Evolutionary conservation across 1,284 basidiomycete genomes (phyloP).

Genomic region (Baeospora myosura): DNA sequence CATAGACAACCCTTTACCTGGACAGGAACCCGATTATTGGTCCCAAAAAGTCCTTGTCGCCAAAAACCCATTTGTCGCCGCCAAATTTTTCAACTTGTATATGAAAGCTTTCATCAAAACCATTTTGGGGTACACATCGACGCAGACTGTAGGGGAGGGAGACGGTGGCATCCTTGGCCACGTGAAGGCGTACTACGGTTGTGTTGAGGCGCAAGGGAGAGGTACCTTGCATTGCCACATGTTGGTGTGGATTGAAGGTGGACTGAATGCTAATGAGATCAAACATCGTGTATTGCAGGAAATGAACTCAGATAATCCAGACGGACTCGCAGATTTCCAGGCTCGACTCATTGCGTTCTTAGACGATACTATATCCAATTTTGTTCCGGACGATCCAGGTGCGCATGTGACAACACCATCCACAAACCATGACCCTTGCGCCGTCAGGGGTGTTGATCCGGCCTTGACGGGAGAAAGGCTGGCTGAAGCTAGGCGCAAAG

Average conservation of each 20-base stretch:
- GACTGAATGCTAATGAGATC: conserved; percentile 6
- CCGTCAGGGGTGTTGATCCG: conserved; percentile 2
- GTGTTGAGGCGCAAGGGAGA: conserved; percentile 10
- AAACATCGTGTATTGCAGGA: neutral
- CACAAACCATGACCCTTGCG: neutral
- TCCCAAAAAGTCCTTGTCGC: conserved; percentile 24
- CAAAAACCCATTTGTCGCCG: conserved; percentile 27
- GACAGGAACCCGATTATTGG: conserved; percentile 18
- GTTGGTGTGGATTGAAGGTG: conserved; percentile 11
- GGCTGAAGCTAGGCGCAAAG: neutral
- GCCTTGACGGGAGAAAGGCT: neutral
- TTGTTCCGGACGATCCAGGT: neutral
- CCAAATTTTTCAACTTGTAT: conserved; percentile 29
- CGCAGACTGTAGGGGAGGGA: conserved; percentile 4
- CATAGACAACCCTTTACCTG: conserved; percentile 19
- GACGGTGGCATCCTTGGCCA: neutral
- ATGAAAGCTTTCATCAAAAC: conserved; percentile 27
- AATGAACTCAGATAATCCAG: no score
- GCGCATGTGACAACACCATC: neutral
- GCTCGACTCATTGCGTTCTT: conserved; percentile 3
- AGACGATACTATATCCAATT: conserved; percentile 8
- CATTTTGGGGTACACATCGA: conserved; percentile 17
- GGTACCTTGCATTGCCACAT: conserved; percentile 13
- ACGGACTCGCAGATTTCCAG: neutral
- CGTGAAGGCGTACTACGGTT: conserved; percentile 1